Percentiles rank a stretch among this genome's conserved stretches.
Conservation (phyloP, 192 early-diverging fungal species). For the Coemansia sp. region DNA sequence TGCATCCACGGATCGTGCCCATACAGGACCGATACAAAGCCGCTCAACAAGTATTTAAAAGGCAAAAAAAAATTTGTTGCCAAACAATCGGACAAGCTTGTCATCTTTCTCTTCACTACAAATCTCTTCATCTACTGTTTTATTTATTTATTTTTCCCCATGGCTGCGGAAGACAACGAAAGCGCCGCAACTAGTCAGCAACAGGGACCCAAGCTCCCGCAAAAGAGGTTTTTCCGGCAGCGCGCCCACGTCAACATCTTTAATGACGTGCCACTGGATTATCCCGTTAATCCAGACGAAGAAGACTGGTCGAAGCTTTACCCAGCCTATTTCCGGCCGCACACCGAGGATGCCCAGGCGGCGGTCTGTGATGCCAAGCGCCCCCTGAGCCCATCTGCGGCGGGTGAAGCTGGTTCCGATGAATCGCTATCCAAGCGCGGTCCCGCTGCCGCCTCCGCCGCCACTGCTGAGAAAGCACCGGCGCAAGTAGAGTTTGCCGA, state of each 20-base stretch:
- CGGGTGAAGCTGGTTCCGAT: neutral
- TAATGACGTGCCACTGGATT: conserved; percentile 91
- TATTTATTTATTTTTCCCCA: conserved; percentile 2
- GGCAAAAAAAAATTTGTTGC: too few relatives aligned
- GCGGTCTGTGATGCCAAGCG: conserved; percentile 19
- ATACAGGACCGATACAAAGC: neutral
- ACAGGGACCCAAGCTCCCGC: conserved; percentile 45
- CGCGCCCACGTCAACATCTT: conserved; percentile 98
- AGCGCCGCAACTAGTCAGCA: neutral
- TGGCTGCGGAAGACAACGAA: conserved; percentile 17
- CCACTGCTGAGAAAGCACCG: neutral
- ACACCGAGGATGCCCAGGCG: conserved; percentile 5
- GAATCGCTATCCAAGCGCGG: conserved; percentile 32
- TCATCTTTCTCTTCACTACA: neutral
- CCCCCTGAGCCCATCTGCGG: conserved; percentile 19
- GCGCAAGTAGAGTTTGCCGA: conserved; percentile 91
- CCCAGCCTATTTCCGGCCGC: conserved; percentile 61
- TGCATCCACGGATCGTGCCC: neutral
- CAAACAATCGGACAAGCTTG: neutral
- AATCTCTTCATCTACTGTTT: neutral
- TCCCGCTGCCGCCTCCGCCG: neutral
- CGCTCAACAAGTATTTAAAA: neutral
- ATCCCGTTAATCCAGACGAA: conserved; percentile 76
- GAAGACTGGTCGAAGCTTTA: conserved; percentile 92
- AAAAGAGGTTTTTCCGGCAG: conserved; percentile 84